Evolutionary conservation across 768 basidiomycete genomes (phyloP), one percentile per base, ranked within the genome.

Genomic region (Nidularia pulvinata): DNA sequence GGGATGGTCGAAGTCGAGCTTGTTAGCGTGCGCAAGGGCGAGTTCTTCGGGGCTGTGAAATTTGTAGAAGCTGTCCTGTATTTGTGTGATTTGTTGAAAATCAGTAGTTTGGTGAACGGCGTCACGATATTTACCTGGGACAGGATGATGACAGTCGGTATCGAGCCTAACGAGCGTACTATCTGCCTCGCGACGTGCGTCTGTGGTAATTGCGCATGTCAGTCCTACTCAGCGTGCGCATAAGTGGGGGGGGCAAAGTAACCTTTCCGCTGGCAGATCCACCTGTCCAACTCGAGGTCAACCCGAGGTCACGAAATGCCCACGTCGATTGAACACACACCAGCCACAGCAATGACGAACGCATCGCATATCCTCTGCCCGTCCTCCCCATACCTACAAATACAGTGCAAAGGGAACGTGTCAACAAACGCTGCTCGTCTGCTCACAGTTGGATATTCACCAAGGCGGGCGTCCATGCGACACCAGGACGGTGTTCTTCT

Each of bases 1-100:
- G 9, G 96, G 96, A 60, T 95, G 92, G 63, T 99, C 96, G 58
- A 95, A 89, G 62, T 95, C 93, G 55, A 87, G 79, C 49, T 82
- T 71, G 61, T 87, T 95, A 14, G 83, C 81, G 66, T 93, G 89
- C 0, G 96, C 96, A n/a, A 90, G 76, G 5, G 75, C 80, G 16
- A 93, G 76, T 69, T 98, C 88, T 60, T 95, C 92, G 2, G 82
- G 79, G 3, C 79, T 80, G 61, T 93, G 91, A 46, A 72, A 72
- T 62, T 88, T 92, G 73, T 99, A 99, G 71, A 98, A 99, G 65
- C 91, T 92, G 68, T 98, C 95, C 91, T 95, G 69, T 46, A 54
- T 16, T 13, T 25, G 32, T 32, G 25, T 32, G 48, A 36, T 19
- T n/a, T 42, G 30, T 30, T 19, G 7, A 25, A 51, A 32, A 14